These are phyloP conservation scores for maize (Zea mays) DNA, from an alignment of 176 grass and related monocot species.

Conservation along the genomic window DNA sequence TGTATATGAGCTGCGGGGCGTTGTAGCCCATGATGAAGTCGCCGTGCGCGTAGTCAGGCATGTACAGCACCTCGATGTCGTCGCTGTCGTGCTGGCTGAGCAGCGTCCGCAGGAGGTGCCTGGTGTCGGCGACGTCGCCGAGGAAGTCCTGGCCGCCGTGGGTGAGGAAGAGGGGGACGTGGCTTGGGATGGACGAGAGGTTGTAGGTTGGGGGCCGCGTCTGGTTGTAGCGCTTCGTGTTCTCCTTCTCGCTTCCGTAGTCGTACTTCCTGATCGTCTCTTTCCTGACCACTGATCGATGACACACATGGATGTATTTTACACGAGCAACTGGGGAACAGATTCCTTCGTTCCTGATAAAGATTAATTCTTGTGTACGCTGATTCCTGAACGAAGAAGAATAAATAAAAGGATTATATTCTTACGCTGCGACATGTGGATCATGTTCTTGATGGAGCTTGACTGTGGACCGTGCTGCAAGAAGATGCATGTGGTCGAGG, in stretches of 20 bases:
- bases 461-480: conserved; percentile 52
- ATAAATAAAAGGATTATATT: background rate
- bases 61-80: conserved; percentile 36
- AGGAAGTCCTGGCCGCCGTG: conserved; percentile 53
- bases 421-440: conserved; percentile 57
- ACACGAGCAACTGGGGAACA: background rate
- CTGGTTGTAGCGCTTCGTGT: conserved; percentile 51
- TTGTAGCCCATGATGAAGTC: conserved; percentile 51
- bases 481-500: conserved; percentile 29
- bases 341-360: background rate
- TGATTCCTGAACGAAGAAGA: too few species aligned
- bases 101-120: conserved; percentile 41
- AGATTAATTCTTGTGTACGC: background rate
- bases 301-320: background rate
- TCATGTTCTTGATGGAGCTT: conserved; percentile 45
- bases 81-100: conserved; percentile 28
- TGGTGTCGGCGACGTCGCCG: conserved; percentile 37
- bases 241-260: conserved; percentile 43
- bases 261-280: conserved; percentile 38
- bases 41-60: conserved; percentile 44
- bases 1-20: conserved; percentile 37
- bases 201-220: conserved; percentile 38
- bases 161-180: conserved; percentile 45
- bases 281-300: conserved; percentile 37
- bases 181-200: conserved; percentile 36